These are phyloP conservation scores for Aureobasidium namibiae DNA, from an alignment of 2,329 filamentous ascomycete species.

Conservation along the genomic window DNA sequence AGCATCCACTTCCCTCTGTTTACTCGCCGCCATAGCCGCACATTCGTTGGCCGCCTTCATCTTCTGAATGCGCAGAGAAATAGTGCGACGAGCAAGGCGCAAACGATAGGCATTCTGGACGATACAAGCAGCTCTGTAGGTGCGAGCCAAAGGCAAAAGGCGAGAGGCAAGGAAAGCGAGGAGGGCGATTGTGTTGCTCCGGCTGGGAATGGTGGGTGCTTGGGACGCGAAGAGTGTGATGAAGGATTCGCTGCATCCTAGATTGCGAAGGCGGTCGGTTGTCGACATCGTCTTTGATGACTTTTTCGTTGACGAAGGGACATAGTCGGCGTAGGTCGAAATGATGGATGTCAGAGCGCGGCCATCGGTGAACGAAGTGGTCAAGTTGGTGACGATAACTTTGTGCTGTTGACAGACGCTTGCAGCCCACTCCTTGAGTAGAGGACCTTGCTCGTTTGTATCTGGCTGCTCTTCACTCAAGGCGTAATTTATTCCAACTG, in stretches of 20 bases:
- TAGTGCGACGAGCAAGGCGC: conserved; percentile 23
- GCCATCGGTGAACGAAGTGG: conserved; percentile 50
- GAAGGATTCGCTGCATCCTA: conserved; percentile 35
- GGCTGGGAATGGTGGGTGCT: conserved; percentile 37
- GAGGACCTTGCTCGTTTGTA: conserved; percentile 18
- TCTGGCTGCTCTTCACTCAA: not conserved
- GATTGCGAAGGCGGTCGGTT: conserved; percentile 29
- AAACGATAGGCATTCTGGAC: conserved; percentile 47
- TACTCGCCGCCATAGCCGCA: conserved; percentile 33
- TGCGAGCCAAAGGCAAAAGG: conserved; percentile 43
- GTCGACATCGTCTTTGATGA: not conserved
- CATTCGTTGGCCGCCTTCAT: conserved; percentile 40
- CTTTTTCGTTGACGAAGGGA: conserved; percentile 19
- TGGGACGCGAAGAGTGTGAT: conserved; percentile 33
- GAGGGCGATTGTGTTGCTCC: conserved; percentile 47
- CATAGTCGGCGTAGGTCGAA: conserved; percentile 45
- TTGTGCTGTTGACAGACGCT: conserved; percentile 45
- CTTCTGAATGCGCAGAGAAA: conserved; percentile 28
- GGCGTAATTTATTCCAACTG: not conserved
- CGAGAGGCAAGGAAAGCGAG: conserved; percentile 54
- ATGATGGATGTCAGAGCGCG: conserved; percentile 48
- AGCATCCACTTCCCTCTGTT: conserved; percentile 30
- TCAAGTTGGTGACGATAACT: conserved; percentile 46
- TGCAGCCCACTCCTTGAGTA: conserved; percentile 52
- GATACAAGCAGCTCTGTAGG: conserved; percentile 41